Evolutionary conservation across 192 early-diverging fungal species (phyloP).

Genomic region (Helicostylum pulchrum): DNA sequence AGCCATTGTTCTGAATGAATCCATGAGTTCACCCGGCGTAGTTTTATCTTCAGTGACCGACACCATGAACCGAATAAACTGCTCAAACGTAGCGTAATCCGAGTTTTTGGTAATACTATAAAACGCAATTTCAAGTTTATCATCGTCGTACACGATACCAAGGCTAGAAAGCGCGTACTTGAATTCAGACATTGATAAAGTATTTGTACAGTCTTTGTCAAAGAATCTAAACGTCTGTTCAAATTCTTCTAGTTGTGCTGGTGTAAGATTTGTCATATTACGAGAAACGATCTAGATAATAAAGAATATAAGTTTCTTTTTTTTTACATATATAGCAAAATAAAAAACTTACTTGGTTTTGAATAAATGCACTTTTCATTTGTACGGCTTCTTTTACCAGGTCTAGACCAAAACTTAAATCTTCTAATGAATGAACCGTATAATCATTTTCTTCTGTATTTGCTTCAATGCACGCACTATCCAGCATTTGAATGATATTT

Average conservation of each 20-base stretch:
- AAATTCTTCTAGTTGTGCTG: slow-evolving; percentile 90
- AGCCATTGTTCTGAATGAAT: slow-evolving; percentile 85
- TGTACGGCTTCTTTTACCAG: slow-evolving; percentile 74
- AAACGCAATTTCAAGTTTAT: slow-evolving; percentile 70
- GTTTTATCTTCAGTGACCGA: slow-evolving; percentile 88
- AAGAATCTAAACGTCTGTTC: slow-evolving; percentile 88
- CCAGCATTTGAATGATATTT: slow-evolving; percentile 55
- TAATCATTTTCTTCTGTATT: slow-evolving; percentile 93
- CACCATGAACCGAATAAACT: slow-evolving; percentile 85
- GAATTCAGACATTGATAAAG: slow-evolving; percentile 75
- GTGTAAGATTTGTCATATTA: slow-evolving; percentile 90
- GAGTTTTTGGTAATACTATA: slow-evolving; percentile 55
- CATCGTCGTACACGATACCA: slow-evolving; percentile 71
- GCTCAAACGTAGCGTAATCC: slow-evolving; percentile 78
- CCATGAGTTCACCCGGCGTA: slow-evolving; percentile 78
- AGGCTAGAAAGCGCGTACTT: slow-evolving; percentile 80
- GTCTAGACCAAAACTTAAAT: slow-evolving; percentile 82
- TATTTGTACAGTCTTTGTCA: slow-evolving; percentile 85
- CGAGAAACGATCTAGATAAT: slow-evolving; percentile 72
- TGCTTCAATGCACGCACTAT: slow-evolving; percentile 72
- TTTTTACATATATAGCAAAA: background rate
- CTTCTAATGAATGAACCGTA: slow-evolving; percentile 88
- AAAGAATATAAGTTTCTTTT: background rate
- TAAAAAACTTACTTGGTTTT: slow-evolving; percentile 70
- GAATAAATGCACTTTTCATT: slow-evolving; percentile 85